phyloP scores from a whole-genome alignment of 1,139 yeast species.

The Geotrichum candidum region DNA sequence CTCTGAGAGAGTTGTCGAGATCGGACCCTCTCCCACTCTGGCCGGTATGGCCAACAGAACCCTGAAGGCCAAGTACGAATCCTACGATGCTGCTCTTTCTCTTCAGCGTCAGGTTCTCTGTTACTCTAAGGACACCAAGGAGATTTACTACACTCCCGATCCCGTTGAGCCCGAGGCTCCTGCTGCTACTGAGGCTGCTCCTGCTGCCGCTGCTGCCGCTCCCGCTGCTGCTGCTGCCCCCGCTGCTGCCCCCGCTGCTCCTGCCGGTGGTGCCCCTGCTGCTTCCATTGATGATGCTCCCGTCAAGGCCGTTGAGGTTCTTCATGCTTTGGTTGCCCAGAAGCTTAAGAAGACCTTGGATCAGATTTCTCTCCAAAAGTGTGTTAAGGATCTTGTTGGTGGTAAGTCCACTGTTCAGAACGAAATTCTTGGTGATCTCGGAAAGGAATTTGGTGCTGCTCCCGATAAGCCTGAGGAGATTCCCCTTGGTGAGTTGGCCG shows the following conservation, averaged over 20 bases:
- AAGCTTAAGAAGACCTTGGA: conserved; percentile 88
- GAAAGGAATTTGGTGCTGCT: conserved; percentile 94
- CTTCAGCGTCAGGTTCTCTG: conserved; percentile 95
- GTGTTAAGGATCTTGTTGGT: conserved; percentile 93
- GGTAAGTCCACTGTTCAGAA: conserved; percentile 98
- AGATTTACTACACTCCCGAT: conserved; percentile 92
- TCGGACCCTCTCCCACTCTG: conserved; percentile 97
- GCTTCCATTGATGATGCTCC: conserved; percentile 86
- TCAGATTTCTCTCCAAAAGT: conserved; percentile 79
- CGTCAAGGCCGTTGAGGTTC: conserved; percentile 70
- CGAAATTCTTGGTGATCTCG: conserved; percentile 95
- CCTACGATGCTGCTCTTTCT: conserved; percentile 95
- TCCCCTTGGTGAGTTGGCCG: conserved; percentile 92
- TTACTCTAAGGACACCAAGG: conserved; percentile 92
- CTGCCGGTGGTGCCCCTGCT: conserved; percentile 67
- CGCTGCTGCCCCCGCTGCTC: conserved; percentile 49
- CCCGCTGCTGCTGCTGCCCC: conserved; percentile 37
- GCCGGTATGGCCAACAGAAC: conserved; percentile 99
- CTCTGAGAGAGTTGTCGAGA: conserved; percentile 95
- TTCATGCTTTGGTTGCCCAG: conserved; percentile 90
- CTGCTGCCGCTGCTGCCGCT: conserved; percentile 38
- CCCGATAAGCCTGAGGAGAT: conserved; percentile 99
- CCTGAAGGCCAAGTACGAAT: conserved; percentile 90
- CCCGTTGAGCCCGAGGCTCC: conserved; percentile 50
- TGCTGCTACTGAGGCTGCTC: conserved; percentile 36